Percentiles rank a stretch among this genome's conserved stretches.
These are phyloP conservation scores for Cunninghamia lanceolata DNA, from an alignment of 75 land plant species.

Conservation along the genomic window DNA sequence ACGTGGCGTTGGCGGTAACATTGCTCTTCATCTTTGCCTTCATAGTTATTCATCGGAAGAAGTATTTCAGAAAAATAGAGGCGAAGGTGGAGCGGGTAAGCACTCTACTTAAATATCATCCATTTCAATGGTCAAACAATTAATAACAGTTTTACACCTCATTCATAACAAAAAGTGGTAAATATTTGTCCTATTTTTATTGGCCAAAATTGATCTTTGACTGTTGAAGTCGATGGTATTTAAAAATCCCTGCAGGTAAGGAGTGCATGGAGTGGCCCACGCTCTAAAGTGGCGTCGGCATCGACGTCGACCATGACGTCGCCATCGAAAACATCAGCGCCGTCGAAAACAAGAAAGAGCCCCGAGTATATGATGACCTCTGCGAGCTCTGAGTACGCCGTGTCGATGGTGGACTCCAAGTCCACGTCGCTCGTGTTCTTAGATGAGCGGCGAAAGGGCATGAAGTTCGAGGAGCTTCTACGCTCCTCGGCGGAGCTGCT, in stretches of 20 bases:
- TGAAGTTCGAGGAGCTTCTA: conserved; percentile 56
- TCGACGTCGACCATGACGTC: conserved; percentile 12
- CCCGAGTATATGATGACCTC: conserved; percentile 3
- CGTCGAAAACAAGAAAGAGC: conserved; percentile 12
- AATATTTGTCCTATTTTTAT: no score
- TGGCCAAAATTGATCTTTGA: no score
- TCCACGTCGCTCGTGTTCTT: conserved; percentile 31
- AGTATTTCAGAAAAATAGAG: conserved; percentile 8
- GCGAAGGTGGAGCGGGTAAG: conserved; percentile 21
- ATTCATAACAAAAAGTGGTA: no score
- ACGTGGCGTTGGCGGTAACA: conserved; percentile 10
- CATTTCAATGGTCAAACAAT: no score
- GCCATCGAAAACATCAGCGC: background rate
- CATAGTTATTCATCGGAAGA: background rate
- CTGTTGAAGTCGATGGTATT: no score
- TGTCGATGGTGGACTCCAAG: conserved; percentile 20
- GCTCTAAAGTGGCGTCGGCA: background rate
- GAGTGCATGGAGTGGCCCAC: conserved; percentile 28
- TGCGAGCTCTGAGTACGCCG: conserved; percentile 28
- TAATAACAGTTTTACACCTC: no score
- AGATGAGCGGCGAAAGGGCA: conserved; percentile 22
- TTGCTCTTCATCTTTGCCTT: conserved; percentile 2
- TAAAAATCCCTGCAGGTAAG: no score
- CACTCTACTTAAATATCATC: no score
- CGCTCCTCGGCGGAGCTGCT: conserved; percentile 70